Conservation (phyloP, 2,329 filamentous ascomycete species). For the Decorospora gaudefroyi region DNA sequence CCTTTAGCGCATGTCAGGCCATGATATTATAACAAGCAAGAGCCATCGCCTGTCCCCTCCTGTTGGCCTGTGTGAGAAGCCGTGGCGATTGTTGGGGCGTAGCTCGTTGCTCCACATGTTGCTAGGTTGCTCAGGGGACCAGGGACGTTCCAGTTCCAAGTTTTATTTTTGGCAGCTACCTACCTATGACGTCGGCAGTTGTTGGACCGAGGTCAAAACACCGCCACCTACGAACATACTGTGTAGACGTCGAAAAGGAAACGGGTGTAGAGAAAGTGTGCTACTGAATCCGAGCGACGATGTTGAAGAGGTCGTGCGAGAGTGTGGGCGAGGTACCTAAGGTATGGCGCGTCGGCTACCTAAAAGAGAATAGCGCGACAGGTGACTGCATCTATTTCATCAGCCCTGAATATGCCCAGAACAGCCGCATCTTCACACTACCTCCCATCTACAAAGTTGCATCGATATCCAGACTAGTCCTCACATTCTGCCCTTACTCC, state of each 20-base stretch:
- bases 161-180: conserved; percentile 28
- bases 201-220: not conserved
- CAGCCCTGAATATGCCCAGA: no score
- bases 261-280: not conserved
- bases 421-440: no score
- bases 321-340: no score
- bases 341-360: no score
- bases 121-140: conserved; percentile 25
- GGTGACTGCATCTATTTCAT: no score
- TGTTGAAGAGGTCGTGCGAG: no score
- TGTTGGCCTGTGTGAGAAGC: conserved; percentile 14
- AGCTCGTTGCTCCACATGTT: conserved; percentile 23
- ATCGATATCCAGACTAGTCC: no score
- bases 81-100: conserved; percentile 9
- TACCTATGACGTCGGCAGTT: conserved; percentile 13
- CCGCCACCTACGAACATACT: not conserved
- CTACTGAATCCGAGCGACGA: no score
- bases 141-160: conserved; percentile 2
- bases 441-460: conserved; percentile 12
- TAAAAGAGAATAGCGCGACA: no score
- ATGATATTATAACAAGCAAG: conserved; percentile 7
- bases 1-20: conserved; percentile 11
- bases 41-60: conserved; percentile 1
- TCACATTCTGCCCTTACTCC: not conserved
- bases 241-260: not conserved